Base-by-base conservation (phyloP, 371 early-diverging fungal species). In the Apophysomyces variabilis region DNA sequence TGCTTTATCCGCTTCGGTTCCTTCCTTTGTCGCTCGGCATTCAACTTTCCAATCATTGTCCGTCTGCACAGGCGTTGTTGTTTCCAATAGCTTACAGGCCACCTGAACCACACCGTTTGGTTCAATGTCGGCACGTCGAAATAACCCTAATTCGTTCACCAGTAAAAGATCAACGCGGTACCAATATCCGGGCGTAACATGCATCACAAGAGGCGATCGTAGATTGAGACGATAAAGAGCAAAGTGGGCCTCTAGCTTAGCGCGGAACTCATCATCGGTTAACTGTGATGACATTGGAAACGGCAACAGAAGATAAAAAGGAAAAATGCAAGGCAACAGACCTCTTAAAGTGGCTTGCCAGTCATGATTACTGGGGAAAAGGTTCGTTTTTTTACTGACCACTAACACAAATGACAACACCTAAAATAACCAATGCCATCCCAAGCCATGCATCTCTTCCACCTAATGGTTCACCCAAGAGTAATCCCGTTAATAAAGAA, bases 401-500 rank as follows among this genome's bases (percentile, higher is more conserved):
- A 59, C 77, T 75, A 1, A 90, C 87, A 65, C 91, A 92, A 14
- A 90, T 78, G 3, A 77, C 80, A 1, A 90, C 89, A n/a, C 92
- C 92, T 21, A 74, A 45, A 3, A 90, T 80, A 21, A 92, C 81
- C 67, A 90, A 75, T 8, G 67, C 70, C 87, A 90, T 90, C 0
- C 92, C 92, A 9, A 88, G 11, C 78, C 85, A 89, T 11, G 85
- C 77, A 43, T 85, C 86, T 85, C 5, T 12, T 35, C 41, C 13
- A 21, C 79, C 77, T 26, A 88, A 71, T 54, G 87, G 76, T 66
- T 96, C 95, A 5, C 95, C 95, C 7, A 95, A 66, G 4, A 91
- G 69, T n/a, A 85, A 74, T 3, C 95, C 96, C 3, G 94, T 92
- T 13, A 96, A 66, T 16, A 89, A 73, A 0, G 96, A 95, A 65